Evolutionary conservation across 345 rosid species (phyloP), one percentile per base, ranked within the genome.

Genomic region (Brassica cretica): DNA sequence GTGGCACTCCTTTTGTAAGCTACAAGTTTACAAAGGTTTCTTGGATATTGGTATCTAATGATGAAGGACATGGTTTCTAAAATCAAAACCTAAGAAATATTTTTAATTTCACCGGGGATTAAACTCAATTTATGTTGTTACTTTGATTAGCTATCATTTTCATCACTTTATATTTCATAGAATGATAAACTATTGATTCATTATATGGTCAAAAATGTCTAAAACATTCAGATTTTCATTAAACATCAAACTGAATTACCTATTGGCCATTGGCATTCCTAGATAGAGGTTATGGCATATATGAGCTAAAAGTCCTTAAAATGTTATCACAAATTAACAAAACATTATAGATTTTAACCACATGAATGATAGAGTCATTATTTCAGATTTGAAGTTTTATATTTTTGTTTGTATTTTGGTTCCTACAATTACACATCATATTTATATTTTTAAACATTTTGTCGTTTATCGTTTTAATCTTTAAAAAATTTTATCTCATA

Each of bases 311-410:
- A 14, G 8, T 11, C 21, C 59, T 53, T 15, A 53, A 6, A 53
- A 53, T 53, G 59, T 53, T 51, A 14, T 21, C 11, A 73, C 46
- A 70, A 12, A n/a, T 9, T 24, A 73, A 62, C 46, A 66, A 55
- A 55, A 35, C 65, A 74, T 24, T 55, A 4, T 64, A 64, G 14
- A 19, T 51, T 70, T 29, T 29, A 30, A 61, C 15, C 6, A 27
- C 0, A 67, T n/a, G 49, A 41, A 76, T 19, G 68, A 68, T n/a
- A n/a, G n/a, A n/a, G n/a, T n/a, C n/a, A n/a, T 27, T 27, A 27
- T 27, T 27, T 27, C 5, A 27, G 30, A 27, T 27, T 27, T 27
- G 4, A 27, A 27, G 4, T 27, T 27, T 27, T 27, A 27, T 27
- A 27, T 27, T 27, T 27, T 0, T 27, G 30, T 27, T 27, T 27